phyloP scores from a whole-genome alignment of 192 early-diverging fungal species.

The Allomyces macrogynus region DNA sequence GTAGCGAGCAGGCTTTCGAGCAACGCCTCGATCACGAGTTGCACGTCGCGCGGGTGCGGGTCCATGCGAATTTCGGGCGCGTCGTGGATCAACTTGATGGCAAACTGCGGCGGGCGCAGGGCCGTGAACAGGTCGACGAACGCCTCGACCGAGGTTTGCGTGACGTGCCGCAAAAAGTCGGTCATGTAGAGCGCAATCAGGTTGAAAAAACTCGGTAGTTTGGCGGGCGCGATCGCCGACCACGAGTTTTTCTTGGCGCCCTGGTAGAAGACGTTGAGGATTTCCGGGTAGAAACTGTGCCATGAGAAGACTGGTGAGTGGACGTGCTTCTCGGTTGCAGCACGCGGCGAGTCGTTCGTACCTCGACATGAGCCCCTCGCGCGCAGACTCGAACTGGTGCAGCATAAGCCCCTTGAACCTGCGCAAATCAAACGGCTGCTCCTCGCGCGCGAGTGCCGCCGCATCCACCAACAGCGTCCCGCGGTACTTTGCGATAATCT shows the following conservation, averaged over 20 bases:
- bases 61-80: slow-evolving; percentile 23
- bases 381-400: slow-evolving; percentile 30
- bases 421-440: slow-evolving; percentile 22
- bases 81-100: slow-evolving; percentile 13
- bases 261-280: slow-evolving; percentile 41
- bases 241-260: slow-evolving; percentile 29
- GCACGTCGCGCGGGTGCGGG: slow-evolving; percentile 20
- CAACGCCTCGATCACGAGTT: slow-evolving; percentile 19
- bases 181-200: slow-evolving; percentile 24
- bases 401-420: slow-evolving; percentile 21
- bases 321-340: no score
- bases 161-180: slow-evolving; percentile 27
- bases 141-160: slow-evolving; percentile 21
- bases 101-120: slow-evolving; percentile 12
- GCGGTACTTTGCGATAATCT: slow-evolving; percentile 23
- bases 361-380: slow-evolving; percentile 36
- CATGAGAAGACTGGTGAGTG: not conserved
- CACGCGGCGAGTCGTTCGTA: slow-evolving; percentile 1
- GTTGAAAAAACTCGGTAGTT: slow-evolving; percentile 21
- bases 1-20: slow-evolving; percentile 22
- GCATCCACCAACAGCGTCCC: slow-evolving; percentile 24
- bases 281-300: slow-evolving; percentile 33
- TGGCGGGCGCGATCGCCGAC: slow-evolving; percentile 14
- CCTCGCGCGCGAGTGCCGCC: slow-evolving; percentile 21
- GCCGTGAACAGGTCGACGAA: slow-evolving; percentile 27